Evolutionary conservation across 768 basidiomycete genomes (phyloP).

Genomic region (Russula vinacea): DNA sequence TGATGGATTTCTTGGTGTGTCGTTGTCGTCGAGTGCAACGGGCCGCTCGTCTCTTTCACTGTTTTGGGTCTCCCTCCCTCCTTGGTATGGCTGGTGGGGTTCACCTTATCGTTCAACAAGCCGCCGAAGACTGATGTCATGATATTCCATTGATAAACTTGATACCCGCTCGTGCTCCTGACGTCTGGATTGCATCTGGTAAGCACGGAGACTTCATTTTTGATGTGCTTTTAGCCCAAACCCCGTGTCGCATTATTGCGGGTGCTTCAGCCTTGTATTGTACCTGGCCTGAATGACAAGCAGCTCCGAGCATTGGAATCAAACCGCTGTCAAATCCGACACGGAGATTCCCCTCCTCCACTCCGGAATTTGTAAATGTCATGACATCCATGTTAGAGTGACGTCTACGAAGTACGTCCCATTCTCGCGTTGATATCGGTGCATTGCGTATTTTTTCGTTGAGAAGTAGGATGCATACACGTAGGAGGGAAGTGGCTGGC

Average conservation of each 20-base stretch:
- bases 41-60: neutral
- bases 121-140: neutral
- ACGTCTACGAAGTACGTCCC: neutral
- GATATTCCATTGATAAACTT: neutral
- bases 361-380: neutral
- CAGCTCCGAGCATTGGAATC: neutral
- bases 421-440: slow-evolving; percentile 13
- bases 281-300: neutral
- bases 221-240: too few species aligned
- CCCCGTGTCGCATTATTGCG: slow-evolving; percentile 3
- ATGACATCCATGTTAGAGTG: neutral
- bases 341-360: neutral
- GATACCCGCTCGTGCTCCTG: neutral
- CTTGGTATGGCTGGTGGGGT: neutral
- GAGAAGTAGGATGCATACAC: neutral
- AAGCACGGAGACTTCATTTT: slow-evolving; percentile 1
- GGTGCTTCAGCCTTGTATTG: neutral
- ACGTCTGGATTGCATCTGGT: neutral
- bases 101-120: slow-evolving; percentile 1
- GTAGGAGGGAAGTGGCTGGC: neutral
- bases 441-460: neutral
- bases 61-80: neutral
- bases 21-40: neutral
- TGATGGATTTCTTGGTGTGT: slow-evolving; percentile 2
- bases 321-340: too few species aligned